phyloP scores from a whole-genome alignment of 2,329 filamentous ascomycete species.

The Beauveria pseudobassiana region DNA sequence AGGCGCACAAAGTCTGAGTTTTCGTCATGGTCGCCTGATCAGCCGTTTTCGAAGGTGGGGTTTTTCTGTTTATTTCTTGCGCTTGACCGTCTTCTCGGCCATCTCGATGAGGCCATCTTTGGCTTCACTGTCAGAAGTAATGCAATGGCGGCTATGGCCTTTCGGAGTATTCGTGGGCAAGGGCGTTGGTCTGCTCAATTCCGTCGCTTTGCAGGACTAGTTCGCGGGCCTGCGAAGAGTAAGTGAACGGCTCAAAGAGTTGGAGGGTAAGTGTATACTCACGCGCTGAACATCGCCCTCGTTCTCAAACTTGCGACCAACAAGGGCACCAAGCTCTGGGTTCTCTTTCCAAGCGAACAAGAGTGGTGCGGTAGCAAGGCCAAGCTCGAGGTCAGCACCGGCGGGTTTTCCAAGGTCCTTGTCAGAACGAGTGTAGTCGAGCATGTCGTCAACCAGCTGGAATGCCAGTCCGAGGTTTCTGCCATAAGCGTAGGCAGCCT shows the following conservation, averaged over 20 bases:
- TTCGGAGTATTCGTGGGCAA: slow-evolving; percentile 86
- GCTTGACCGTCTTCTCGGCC: slow-evolving; percentile 84
- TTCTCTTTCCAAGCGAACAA: slow-evolving; percentile 93
- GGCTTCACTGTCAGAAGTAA: slow-evolving; percentile 81
- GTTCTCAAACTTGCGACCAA: slow-evolving; percentile 80
- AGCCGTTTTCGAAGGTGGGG: slow-evolving; percentile 5
- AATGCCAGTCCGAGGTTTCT: slow-evolving; percentile 92
- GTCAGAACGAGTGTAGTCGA: slow-evolving; percentile 87
- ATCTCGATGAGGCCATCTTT: slow-evolving; percentile 89
- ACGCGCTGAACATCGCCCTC: slow-evolving; percentile 83
- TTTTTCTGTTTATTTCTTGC: slow-evolving; percentile 60
- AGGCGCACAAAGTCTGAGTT: neutral
- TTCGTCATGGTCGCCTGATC: neutral
- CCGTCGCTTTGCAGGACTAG: slow-evolving; percentile 78
- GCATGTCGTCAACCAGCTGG: slow-evolving; percentile 94
- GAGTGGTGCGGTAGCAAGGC: slow-evolving; percentile 86
- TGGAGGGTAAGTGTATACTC: slow-evolving; percentile 27
- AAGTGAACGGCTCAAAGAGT: neutral
- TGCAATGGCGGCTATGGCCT: slow-evolving; percentile 76
- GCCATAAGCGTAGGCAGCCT: slow-evolving; percentile 86
- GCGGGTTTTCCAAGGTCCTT: slow-evolving; percentile 88
- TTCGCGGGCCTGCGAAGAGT: slow-evolving; percentile 62
- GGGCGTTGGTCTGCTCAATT: slow-evolving; percentile 80
- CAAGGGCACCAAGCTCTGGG: slow-evolving; percentile 74
- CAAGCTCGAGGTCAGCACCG: slow-evolving; percentile 87